Evolutionary conservation across 495 filamentous ascomycete species (phyloP), one percentile per base, ranked within the genome.

Genomic region (Penicillium coffeae): DNA sequence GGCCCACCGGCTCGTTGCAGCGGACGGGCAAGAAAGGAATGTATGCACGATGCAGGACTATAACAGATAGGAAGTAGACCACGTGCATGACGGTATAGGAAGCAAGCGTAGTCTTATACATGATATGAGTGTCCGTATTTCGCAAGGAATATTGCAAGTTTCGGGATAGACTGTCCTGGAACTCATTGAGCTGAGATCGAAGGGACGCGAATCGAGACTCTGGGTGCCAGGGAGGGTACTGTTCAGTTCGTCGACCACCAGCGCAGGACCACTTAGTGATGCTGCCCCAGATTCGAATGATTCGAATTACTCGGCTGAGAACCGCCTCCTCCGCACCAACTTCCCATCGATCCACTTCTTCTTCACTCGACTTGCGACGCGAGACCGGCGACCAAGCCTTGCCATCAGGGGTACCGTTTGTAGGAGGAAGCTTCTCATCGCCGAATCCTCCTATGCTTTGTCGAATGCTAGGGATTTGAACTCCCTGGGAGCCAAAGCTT

Each of bases 101-200:
- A 27, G 86, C 85, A 13, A 87, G 81, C 2, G 81, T 87, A 47
- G 68, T 68, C 52, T 83, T 83, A 55, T 85, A 82, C 51, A 83
- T 85, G 60, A 89, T 86, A 58, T 93, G 87, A 13, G 83, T 87
- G 55, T 87, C 83, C n/a, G 86, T 86, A 62, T 90, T 95, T 34
- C 78, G 77, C 13, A 77, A 65, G 0, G 82, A 89, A 59, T 90
- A 87, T 7, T 80, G 81, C 39, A 90, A 77, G 38, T 84, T 84
- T 20, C 76, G 72, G 0, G 88, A 88, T 14, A 93, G 77, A 1
- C 77, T 73, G 14, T 75, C 77, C 49, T 83, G 80, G 60, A 93
- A 92, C 5, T 71, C 71, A 16, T 74, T 71, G n/a, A 92, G 73
- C 55, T 79, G 77, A 40, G 64, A 44, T 2, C 77, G 78, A 9